These are phyloP conservation scores for Clitopilus passeckerianus DNA, from an alignment of 768 basidiomycete species.

Conservation along the genomic window DNA sequence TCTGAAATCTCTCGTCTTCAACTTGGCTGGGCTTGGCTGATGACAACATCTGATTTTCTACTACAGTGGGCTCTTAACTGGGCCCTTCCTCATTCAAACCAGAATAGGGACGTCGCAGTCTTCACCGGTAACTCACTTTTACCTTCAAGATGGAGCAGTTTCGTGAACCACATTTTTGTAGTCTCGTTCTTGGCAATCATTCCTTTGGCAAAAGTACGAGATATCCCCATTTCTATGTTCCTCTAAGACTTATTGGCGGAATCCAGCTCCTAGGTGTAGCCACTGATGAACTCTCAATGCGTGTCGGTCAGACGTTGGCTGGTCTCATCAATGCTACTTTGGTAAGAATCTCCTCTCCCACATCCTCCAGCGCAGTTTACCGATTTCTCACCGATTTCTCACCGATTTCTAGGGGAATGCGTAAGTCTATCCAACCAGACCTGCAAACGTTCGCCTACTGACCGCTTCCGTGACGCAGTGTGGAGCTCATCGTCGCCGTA, in stretches of 20 bases:
- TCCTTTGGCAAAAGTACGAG: slow-evolving; percentile 69
- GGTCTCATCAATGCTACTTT: slow-evolving; percentile 84
- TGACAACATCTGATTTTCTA: neutral
- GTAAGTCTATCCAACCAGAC: slow-evolving; percentile 21
- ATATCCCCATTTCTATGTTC: neutral
- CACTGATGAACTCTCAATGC: slow-evolving; percentile 78
- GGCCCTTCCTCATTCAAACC: slow-evolving; percentile 29
- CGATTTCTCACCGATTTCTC: slow-evolving; percentile 3
- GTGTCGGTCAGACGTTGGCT: slow-evolving; percentile 79
- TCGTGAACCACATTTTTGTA: slow-evolving; percentile 15
- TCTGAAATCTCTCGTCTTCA: slow-evolving; percentile 18
- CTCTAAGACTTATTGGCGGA: neutral
- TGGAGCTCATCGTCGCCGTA: slow-evolving; percentile 77
- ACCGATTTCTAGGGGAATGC: slow-evolving; percentile 42
- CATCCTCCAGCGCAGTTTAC: neutral
- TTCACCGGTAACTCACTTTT: slow-evolving; percentile 54
- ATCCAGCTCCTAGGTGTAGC: slow-evolving; percentile 72
- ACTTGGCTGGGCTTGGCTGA: neutral
- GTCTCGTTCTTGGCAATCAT: slow-evolving; percentile 81
- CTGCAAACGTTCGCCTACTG: slow-evolving; percentile 1
- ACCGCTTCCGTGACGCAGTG: slow-evolving; percentile 26
- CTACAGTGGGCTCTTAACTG: slow-evolving; percentile 77
- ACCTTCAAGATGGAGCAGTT: neutral
- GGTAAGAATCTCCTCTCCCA: slow-evolving; percentile 30
- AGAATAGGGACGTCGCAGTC: slow-evolving; percentile 50